phyloP scores from a whole-genome alignment of 225 moss, liverwort and hornwort genomes.

The Straminergon stramineum region DNA sequence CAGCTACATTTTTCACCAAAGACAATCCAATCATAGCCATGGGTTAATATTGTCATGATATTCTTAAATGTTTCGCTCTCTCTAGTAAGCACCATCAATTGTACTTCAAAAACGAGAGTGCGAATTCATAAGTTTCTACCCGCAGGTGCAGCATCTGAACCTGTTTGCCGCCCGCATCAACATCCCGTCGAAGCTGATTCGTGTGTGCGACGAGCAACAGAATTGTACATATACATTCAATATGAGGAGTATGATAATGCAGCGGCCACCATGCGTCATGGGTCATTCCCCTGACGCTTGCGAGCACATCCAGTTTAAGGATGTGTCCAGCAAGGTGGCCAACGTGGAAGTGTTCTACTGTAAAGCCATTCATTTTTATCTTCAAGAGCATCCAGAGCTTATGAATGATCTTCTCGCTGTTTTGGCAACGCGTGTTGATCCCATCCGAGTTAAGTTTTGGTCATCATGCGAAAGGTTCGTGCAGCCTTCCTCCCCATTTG shows the following conservation, averaged over 20 bases:
- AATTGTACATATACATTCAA: slow-evolving; percentile 77
- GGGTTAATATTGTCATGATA: not conserved
- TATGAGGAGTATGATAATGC: slow-evolving; percentile 94
- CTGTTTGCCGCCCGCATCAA: slow-evolving; percentile 72
- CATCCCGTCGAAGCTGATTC: slow-evolving; percentile 86
- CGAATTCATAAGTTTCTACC: not conserved
- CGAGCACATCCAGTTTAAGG: slow-evolving; percentile 93
- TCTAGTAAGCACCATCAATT: not conserved
- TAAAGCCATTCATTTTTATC: slow-evolving; percentile 65
- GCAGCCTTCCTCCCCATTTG: not conserved
- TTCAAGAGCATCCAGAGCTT: slow-evolving; percentile 78
- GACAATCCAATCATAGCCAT: too few species aligned
- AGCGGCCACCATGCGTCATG: slow-evolving; percentile 89
- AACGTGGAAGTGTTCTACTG: slow-evolving; percentile 79
- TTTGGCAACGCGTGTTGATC: slow-evolving; percentile 74
- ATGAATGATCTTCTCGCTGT: slow-evolving; percentile 80
- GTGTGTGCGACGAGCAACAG: slow-evolving; percentile 89
- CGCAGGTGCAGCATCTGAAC: slow-evolving; percentile 71
- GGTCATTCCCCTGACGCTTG: slow-evolving; percentile 88
- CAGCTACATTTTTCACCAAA: not conserved
- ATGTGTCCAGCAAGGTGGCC: slow-evolving; percentile 79
- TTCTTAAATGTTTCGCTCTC: not conserved
- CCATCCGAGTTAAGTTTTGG: slow-evolving; percentile 68
- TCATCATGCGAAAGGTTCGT: slow-evolving; percentile 68
- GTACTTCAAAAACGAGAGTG: not conserved